phyloP scores from a whole-genome alignment of 78 protist genomes.

The Chrysochromulina tobinii region DNA sequence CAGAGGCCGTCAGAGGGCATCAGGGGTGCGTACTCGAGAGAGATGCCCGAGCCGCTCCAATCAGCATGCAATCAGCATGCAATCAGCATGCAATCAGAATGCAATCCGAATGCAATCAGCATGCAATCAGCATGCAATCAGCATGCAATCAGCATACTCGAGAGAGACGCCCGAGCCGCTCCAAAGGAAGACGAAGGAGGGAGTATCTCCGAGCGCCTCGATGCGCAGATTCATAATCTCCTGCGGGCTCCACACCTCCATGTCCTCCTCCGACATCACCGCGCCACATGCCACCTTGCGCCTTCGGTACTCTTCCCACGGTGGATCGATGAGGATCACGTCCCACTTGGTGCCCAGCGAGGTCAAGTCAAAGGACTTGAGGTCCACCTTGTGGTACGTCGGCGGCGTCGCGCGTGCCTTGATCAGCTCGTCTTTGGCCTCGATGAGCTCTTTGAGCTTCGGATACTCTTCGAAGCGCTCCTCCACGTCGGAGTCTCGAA shows the following conservation, averaged over 20 bases:
- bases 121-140: too few relatives aligned
- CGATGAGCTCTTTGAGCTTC: slow-evolving; percentile 19
- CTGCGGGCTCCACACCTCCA: slow-evolving; percentile 12
- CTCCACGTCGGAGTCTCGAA: slow-evolving; percentile 2
- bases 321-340: slow-evolving; percentile 52
- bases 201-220: slow-evolving; percentile 22
- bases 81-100: too few relatives aligned
- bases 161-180: background rate
- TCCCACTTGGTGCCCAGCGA: slow-evolving; percentile 46
- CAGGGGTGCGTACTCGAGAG: too few relatives aligned
- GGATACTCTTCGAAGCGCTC: slow-evolving; percentile 48
- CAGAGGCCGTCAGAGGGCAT: too few relatives aligned
- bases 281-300: background rate
- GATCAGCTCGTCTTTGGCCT: slow-evolving; percentile 5
- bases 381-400: background rate
- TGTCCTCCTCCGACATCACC: background rate
- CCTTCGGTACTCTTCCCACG: slow-evolving; percentile 41
- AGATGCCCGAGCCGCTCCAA: too few relatives aligned
- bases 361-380: background rate
- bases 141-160: background rate
- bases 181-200: slow-evolving; percentile 39
- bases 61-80: too few relatives aligned
- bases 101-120: too few relatives aligned
- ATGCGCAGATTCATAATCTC: slow-evolving; percentile 18
- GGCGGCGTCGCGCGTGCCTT: slow-evolving; percentile 1